These are phyloP conservation scores for Volvox carteri DNA, from an alignment of 163 green algal genomes.

Conservation along the genomic window DNA sequence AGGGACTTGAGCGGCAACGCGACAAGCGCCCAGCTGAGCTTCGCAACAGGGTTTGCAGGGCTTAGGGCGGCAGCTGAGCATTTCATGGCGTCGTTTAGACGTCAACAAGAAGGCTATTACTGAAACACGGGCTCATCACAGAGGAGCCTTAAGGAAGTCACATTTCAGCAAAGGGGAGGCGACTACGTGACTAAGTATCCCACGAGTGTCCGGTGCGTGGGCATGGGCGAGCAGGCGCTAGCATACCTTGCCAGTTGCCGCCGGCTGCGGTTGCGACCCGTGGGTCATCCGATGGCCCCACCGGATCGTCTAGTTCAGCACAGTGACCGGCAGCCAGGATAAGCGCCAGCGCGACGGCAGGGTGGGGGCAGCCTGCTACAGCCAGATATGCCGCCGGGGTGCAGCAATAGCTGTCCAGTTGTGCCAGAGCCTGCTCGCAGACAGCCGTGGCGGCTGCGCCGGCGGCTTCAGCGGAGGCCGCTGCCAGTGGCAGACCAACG, in stretches of 20 bases:
- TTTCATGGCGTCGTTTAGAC: too few relatives aligned
- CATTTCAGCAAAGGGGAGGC: too few relatives aligned
- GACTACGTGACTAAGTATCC: too few relatives aligned
- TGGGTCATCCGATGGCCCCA: not conserved
- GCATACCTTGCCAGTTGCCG: not conserved
- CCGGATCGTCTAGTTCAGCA: constrained; percentile 13
- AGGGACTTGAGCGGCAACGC: too few relatives aligned
- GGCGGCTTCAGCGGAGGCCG: not conserved
- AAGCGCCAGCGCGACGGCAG: constrained; percentile 38
- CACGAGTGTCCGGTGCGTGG: too few relatives aligned
- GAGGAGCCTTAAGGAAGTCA: too few relatives aligned
- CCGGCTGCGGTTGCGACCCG: not conserved
- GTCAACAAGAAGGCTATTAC: too few relatives aligned
- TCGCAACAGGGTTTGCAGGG: too few relatives aligned
- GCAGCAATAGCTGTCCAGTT: constrained; percentile 28
- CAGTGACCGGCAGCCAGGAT: constrained; percentile 38
- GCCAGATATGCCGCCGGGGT: constrained; percentile 27
- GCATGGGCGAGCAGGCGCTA: too few relatives aligned
- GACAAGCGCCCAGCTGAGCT: too few relatives aligned
- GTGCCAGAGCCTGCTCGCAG: constrained; percentile 1
- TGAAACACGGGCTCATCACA: too few relatives aligned
- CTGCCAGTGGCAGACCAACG: not conserved
- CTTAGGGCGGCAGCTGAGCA: too few relatives aligned
- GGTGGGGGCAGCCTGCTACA: constrained; percentile 39
- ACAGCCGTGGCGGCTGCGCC: not conserved